A percentile compares a stretch with the other conserved stretches of the same genome.
These are phyloP conservation scores for Larix kaempferi DNA, from an alignment of 75 land plant species.

Conservation along the genomic window DNA sequence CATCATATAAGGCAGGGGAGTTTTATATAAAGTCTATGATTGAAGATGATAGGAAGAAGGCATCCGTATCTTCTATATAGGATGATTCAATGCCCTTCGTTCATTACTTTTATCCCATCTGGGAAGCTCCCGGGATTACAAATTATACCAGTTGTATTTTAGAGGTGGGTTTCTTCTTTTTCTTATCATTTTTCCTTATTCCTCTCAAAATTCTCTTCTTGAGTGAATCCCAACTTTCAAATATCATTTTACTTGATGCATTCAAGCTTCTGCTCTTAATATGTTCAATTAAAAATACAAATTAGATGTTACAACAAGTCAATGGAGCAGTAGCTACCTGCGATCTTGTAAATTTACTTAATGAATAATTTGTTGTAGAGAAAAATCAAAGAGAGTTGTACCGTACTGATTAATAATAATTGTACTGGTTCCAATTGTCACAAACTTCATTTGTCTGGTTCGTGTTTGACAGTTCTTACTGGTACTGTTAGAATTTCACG, in stretches of 20 bases:
- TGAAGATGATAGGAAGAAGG: constrained; percentile 74
- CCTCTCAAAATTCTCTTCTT: background rate
- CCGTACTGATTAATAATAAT: background rate
- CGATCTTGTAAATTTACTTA: background rate
- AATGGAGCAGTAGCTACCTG: background rate
- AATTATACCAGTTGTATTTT: background rate
- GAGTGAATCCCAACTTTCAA: background rate
- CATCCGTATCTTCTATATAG: constrained; percentile 12
- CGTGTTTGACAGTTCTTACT: background rate
- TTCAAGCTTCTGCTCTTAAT: constrained; percentile 1
- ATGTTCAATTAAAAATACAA: no score
- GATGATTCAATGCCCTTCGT: background rate
- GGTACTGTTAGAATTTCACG: background rate
- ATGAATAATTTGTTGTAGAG: background rate
- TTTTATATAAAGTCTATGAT: constrained; percentile 96
- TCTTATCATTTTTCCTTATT: background rate
- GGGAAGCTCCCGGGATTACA: background rate
- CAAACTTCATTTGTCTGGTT: background rate
- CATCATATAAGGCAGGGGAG: constrained; percentile 98
- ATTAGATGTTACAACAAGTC: background rate
- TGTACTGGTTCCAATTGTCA: background rate
- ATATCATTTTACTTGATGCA: background rate
- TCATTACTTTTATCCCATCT: background rate
- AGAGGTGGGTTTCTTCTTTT: background rate
- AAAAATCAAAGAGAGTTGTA: background rate